Evolutionary conservation across 805 yeast genomes (phyloP).

Genomic region (Starmerella davenportii): DNA sequence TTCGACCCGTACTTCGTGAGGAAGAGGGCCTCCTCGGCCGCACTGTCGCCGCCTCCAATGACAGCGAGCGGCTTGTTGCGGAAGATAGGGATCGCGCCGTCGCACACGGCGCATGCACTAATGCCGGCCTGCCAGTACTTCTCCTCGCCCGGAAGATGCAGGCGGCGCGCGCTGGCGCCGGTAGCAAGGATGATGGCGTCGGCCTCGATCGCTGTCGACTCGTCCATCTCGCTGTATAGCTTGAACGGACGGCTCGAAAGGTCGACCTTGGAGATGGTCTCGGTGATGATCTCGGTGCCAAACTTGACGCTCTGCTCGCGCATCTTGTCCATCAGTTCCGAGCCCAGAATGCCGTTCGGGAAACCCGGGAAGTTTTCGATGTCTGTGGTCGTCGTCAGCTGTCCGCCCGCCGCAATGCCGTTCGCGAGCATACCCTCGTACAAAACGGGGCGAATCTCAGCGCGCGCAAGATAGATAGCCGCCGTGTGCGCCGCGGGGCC

Average conservation of each 20-base stretch:
- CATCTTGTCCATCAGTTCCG: conserved; percentile 85
- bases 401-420: conserved; percentile 98
- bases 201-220: conserved; percentile 70
- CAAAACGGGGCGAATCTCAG: conserved; percentile 81
- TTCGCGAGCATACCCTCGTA: conserved; percentile 96
- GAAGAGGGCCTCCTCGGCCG: conserved; percentile 96
- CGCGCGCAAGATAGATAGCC: conserved; percentile 90
- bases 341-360: conserved; percentile 80
- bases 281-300: conserved; percentile 89
- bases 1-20: conserved; percentile 95
- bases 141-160: conserved; percentile 90
- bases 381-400: conserved; percentile 94
- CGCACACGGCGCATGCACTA: conserved; percentile 99
- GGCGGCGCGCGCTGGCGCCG: conserved; percentile 95
- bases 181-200: conserved; percentile 90
- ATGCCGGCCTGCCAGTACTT: conserved; percentile 98
- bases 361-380: conserved; percentile 98
- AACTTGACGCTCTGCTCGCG: conserved; percentile 69
- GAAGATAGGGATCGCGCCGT: conserved; percentile 98
- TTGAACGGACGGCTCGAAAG: conserved; percentile 79
- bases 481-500: conserved; percentile 99
- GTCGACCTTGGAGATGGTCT: conserved; percentile 86
- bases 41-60: conserved; percentile 98
- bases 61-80: conserved; percentile 96
- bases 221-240: conserved; percentile 90